Base-by-base conservation (phyloP, 331 rosid genomes). In the Spiraea crenata region DNA sequence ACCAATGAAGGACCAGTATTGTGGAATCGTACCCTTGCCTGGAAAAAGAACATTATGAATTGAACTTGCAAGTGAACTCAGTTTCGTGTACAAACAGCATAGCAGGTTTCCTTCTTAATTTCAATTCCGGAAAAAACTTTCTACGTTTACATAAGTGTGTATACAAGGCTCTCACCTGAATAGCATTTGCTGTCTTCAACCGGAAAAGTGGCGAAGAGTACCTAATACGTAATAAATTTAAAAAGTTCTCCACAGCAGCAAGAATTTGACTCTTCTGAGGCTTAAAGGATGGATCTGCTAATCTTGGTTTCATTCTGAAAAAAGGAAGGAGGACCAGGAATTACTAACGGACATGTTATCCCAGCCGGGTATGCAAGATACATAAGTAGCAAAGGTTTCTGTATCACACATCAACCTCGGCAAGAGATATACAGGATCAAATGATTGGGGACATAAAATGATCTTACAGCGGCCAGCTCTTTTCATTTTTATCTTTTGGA, bases 161-260 rank as follows among this genome's bases (percentile, higher is more conserved):
- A 17, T 57, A 58, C 34, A 31, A 45, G 56, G 60, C 60, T 70
- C 77, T 87, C 80, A 89, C 97, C 96, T 89, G 96, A 69, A 91
- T 83, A 77, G 80, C 89, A 81, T 86, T 82, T 67, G 81, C 89
- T 7, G 96, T 91, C 88, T 70, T 83, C 88, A 95, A 66, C 72
- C 93, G 90, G 84, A 95, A 86, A 69, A 91, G 99, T 17, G 93
- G 96, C 45, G 99, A 91, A 72, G 95, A 89, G 86, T 95, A 95
- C 82, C 96, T 84, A 74, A 91, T 87, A n/a, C 79, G 79, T 77
- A 95, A 75, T 70, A 95, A 71, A 79, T 74, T 85, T 70, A 84
- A 79, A 71, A 91, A 89, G 75, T 83, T 82, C 34, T 95, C 93
- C 75, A 86, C 19, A 47, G 95, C 65, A 68, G 91, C 82, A 39